Percentiles rank a stretch among this genome's conserved stretches.
Conservation (phyloP, 257 asterid species). For the Handroanthus guayacan region DNA sequence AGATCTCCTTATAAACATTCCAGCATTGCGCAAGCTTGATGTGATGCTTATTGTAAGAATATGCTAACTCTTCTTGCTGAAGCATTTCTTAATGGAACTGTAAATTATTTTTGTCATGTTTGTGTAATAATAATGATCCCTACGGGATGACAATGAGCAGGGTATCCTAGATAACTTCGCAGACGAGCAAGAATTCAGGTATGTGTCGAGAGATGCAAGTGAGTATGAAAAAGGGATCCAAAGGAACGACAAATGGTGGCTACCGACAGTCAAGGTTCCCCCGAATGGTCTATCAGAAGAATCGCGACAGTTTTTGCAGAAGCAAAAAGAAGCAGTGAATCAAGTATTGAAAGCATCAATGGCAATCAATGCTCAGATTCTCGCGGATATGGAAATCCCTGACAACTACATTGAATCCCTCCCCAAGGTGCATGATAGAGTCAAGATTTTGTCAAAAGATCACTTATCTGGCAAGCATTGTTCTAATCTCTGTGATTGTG, state of each 20-base stretch:
- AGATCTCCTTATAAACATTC: constrained; percentile 71
- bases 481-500: background rate
- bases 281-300: constrained; percentile 71
- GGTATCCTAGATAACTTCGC: constrained; percentile 66
- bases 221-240: constrained; percentile 75
- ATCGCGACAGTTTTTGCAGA: constrained; percentile 57
- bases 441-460: background rate
- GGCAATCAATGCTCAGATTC: constrained; percentile 87
- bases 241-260: constrained; percentile 87
- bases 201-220: constrained; percentile 68
- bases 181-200: constrained; percentile 70
- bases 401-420: constrained; percentile 87
- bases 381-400: constrained; percentile 89
- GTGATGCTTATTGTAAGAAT: constrained; percentile 73
- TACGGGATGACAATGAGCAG: constrained; percentile 40
- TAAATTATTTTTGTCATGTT: background rate
- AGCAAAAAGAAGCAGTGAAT: constrained; percentile 75
- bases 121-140: background rate
- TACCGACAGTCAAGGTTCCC: constrained; percentile 84
- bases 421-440: constrained; percentile 62
- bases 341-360: constrained; percentile 89
- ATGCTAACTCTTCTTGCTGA: background rate
- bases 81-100: background rate
- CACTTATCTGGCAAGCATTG: background rate
- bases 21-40: constrained; percentile 86